Evolutionary conservation across 805 yeast genomes (phyloP), one percentile per base, ranked within the genome.

Genomic region (Maudiozyma bulderi): DNA sequence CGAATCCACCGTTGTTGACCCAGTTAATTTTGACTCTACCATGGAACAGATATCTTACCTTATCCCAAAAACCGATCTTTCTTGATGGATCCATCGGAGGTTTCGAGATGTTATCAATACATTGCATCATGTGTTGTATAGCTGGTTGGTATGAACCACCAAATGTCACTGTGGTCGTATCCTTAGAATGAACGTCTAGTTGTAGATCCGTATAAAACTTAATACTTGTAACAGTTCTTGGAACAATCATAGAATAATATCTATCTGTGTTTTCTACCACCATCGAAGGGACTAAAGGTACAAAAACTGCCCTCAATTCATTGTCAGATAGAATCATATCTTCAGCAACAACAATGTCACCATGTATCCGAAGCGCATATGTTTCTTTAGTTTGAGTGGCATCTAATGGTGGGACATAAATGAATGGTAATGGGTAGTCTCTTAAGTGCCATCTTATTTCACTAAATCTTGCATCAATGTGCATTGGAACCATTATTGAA

Each of bases 21-120:
- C 86, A 76, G 13, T 67, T 60, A 48, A 88, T 72, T 2, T 64
- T 65, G 47, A 82, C 66, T 15, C 78, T 75, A 0, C 95, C 95
- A 68, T 90, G 97, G 56, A 88, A 69, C 13, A 84, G 72, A 31
- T 81, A 73, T 45, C 96, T 70, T 30, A 88, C 66, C 62, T 89
- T 91, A 65, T 90, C 98, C 98, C 98, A 90, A 56, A 89, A 82
- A 0, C 98, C 98, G 11, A 88, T 68, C 56, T 84, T 84, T 3
- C 79, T 76, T 1, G 96, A 86, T 0, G 90, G 90, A 62, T 90
- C 98, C 13, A 85, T 68, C 0, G 95, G 95, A 0, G 96, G 95
- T 62, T 91, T 90, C 1, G 95, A 81, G 60, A 90, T 86, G 43
- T 83, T 81, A 57, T 89, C 95, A 51, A 90, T 75, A 49, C 79